Conservation (phyloP, 306 rosid species). For the Betula pendula region DNA sequence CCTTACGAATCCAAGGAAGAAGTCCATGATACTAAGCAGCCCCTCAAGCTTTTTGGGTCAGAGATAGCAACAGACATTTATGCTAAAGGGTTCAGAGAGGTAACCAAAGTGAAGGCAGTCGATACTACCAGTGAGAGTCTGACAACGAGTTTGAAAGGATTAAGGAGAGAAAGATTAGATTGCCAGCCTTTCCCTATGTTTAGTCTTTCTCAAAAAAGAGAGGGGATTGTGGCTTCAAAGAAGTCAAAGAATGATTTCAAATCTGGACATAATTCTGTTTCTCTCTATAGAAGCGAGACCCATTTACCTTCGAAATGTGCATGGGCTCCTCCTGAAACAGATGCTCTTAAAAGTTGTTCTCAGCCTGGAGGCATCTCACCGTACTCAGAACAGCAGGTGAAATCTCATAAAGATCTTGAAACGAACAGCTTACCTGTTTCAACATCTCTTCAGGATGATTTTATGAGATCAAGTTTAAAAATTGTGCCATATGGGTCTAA, state of each 20-base stretch:
- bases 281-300: conserved; percentile 30
- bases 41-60: conserved; percentile 26
- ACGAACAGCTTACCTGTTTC: conserved; percentile 40
- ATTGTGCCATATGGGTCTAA: conserved; percentile 33
- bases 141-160: conserved; percentile 25
- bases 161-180: conserved; percentile 34
- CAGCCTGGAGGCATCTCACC: conserved; percentile 30
- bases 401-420: conserved; percentile 35
- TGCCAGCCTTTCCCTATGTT: conserved; percentile 56
- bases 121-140: conserved; percentile 30
- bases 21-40: conserved; percentile 37
- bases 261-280: conserved; percentile 33
- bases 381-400: conserved; percentile 24
- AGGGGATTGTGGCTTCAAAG: conserved; percentile 29
- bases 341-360: conserved; percentile 28
- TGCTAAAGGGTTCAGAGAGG: conserved; percentile 41
- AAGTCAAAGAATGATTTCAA: conserved; percentile 32
- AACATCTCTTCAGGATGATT: conserved; percentile 34
- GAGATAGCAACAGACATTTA: conserved; percentile 26
- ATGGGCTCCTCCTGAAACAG: conserved; percentile 33
- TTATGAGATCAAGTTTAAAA: conserved; percentile 47
- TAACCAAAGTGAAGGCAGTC: conserved; percentile 31
- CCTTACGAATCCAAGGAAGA: conserved; percentile 38
- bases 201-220: conserved; percentile 41
- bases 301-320: conserved; percentile 33